Evolutionary conservation across 2,329 filamentous ascomycete species (phyloP), one percentile per base, ranked within the genome.

Genomic region (Bipolaris cookei): DNA sequence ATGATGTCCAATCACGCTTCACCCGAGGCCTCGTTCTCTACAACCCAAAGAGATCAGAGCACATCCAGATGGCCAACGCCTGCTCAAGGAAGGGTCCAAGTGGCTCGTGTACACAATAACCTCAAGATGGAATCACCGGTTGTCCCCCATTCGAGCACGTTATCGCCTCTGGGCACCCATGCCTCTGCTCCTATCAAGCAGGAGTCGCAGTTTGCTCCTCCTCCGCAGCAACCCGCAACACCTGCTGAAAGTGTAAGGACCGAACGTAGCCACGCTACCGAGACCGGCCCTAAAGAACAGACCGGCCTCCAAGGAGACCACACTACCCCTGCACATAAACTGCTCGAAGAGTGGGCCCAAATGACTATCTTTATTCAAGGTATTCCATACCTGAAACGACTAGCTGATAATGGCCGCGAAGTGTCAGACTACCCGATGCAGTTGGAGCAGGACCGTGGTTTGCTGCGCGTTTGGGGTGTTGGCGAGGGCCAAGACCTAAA

Each of bases 301-400:
- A 62, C 52, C 7, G 72, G 71, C n/a, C 90, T 96, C 54, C 90
- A 92, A 0, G 85, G 88, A 25, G 91, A 96, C 64, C 94, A 98
- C 70, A 96, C 91, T 0, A 97, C 93, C 0, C 86, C 92, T n/a
- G 92, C 92, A 1, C 91, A 95, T 48, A 86, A 92, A 61, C 80
- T 98, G 16, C 79, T 98, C 78, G 82, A 71, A 78, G 83, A 60
- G 72, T 97, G 70, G 86, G 91, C 32, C 53, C 81, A 67, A 7
- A 71, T 73, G 68, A 79, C 81, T 30, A 82, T 83, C 50, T 82
- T 88, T 23, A 84, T 86, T 53, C 85, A 90, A 63, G 78, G 62
- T 8, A 63, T 75, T 13, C 65, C 67, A 5, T 63, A 64, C n/a
- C 58, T 73, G 18, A 63, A 81, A 21, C 93, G 90, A 70, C 90